Conservation (phyloP, 1,284 basidiomycete genomes). For the Cutaneotrichosporon dermatis region DNA sequence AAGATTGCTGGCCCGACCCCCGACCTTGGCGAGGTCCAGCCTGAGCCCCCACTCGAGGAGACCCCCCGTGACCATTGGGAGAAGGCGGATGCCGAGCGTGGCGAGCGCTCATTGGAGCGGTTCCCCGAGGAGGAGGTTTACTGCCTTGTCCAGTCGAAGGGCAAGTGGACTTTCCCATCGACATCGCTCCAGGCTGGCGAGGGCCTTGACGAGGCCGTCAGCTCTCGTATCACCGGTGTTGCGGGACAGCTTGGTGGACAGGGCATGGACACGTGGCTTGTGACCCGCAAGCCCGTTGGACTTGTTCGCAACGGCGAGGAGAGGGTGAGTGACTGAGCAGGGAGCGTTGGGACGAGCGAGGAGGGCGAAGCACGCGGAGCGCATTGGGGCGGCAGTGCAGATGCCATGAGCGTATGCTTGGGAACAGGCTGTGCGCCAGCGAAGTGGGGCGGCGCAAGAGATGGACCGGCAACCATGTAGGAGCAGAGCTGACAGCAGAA, state of each 20-base stretch:
- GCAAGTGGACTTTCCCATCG: constrained; percentile 71
- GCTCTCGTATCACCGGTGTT: constrained; percentile 28
- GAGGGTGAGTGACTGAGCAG: constrained; percentile 29
- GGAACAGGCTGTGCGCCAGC: too few species aligned
- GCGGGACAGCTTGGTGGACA: constrained; percentile 36
- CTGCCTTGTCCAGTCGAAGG: constrained; percentile 62
- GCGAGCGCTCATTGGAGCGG: constrained; percentile 73
- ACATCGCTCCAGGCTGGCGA: constrained; percentile 31
- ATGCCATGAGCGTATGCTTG: too few species aligned
- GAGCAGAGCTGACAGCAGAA: constrained; percentile 28
- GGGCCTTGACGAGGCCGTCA: constrained; percentile 40
- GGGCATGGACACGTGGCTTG: constrained; percentile 47
- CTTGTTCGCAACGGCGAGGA: constrained; percentile 29
- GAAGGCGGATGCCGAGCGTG: constrained; percentile 34
- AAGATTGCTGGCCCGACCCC: constrained; percentile 54
- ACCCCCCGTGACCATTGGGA: constrained; percentile 32
- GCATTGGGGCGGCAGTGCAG: too few species aligned
- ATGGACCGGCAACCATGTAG: too few species aligned
- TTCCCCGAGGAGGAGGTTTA: constrained; percentile 80
- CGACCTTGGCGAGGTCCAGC: constrained; percentile 58
- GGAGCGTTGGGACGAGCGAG: background rate
- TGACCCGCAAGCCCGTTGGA: constrained; percentile 47
- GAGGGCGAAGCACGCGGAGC: too few species aligned
- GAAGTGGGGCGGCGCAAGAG: too few species aligned
- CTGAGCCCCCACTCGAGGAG: constrained; percentile 47